A percentile compares a stretch with the other conserved stretches of the same genome.
Evolutionary conservation across 192 early-diverging fungal species (phyloP).

Genomic region (Entomortierella lignicola): DNA sequence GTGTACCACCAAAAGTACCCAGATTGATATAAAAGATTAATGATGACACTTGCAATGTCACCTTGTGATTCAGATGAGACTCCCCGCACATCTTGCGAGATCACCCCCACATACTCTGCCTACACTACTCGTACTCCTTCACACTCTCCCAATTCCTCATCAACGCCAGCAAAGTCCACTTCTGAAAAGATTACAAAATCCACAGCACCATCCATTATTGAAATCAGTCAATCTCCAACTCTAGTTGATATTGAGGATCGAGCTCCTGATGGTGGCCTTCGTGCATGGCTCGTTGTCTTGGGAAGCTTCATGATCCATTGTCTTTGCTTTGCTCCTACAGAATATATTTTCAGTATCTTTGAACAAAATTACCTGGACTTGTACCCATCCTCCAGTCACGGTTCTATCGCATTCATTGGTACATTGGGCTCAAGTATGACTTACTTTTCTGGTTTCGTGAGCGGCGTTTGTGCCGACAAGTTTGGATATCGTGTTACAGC

Average conservation of each 20-base stretch:
- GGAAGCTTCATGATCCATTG: conserved; percentile 55
- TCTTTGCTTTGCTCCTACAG: conserved; percentile 56
- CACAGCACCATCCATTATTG: conserved; percentile 33
- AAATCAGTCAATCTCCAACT: conserved; percentile 36
- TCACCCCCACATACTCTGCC: conserved; percentile 10
- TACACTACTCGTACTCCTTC: conserved; percentile 16
- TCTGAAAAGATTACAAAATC: conserved; percentile 26
- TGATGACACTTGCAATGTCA: conserved; percentile 5
- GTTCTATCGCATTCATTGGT: conserved; percentile 46
- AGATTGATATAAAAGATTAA: neutral
- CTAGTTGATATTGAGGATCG: conserved; percentile 42
- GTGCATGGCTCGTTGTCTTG: conserved; percentile 59
- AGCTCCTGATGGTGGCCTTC: conserved; percentile 57
- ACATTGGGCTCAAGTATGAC: conserved; percentile 34
- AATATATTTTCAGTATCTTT: conserved; percentile 60
- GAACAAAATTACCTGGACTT: conserved; percentile 47
- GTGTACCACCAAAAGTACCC: neutral
- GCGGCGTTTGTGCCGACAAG: conserved; percentile 39
- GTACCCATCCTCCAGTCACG: conserved; percentile 51
- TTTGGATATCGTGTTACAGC: conserved; percentile 65
- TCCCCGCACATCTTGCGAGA: conserved; percentile 46
- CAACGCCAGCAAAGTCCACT: conserved; percentile 1
- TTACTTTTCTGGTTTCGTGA: conserved; percentile 44
- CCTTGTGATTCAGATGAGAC: conserved; percentile 29
- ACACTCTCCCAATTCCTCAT: neutral